Percentiles rank a stretch among this genome's conserved stretches.
phyloP scores from a whole-genome alignment of 441 rosid species.

The Capsella rubella region DNA sequence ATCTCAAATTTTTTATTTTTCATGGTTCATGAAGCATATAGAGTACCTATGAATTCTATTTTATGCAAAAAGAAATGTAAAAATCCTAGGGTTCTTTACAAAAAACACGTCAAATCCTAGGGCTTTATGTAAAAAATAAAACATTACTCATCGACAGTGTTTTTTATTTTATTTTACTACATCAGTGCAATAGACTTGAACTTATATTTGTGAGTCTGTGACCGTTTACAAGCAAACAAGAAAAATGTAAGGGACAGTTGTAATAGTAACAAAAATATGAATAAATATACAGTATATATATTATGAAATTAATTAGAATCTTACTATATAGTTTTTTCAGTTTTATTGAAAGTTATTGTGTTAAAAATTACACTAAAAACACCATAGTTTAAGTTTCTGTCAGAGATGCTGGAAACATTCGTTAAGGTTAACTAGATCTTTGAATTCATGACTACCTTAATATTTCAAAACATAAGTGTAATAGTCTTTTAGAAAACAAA shows the following conservation, averaged over 20 bases:
- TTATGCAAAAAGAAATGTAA: neutral
- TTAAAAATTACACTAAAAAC: too few species aligned
- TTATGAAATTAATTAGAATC: too few species aligned
- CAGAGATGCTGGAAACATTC: neutral
- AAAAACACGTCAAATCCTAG: neutral
- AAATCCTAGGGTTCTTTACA: neutral
- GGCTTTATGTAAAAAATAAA: neutral
- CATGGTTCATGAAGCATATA: conserved; percentile 7
- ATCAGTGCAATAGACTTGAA: neutral
- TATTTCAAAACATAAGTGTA: neutral
- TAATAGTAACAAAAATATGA: neutral
- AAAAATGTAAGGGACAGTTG: neutral
- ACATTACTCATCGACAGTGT: neutral
- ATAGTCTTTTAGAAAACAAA: too few species aligned
- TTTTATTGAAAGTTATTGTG: too few species aligned
- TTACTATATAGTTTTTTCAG: too few species aligned
- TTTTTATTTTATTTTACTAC: neutral
- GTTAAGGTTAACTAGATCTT: neutral
- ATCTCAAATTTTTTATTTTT: neutral
- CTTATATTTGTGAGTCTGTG: neutral
- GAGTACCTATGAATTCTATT: conserved; percentile 9
- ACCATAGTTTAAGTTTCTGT: too few species aligned
- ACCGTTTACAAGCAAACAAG: neutral
- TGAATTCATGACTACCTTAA: too few species aligned
- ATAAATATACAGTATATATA: neutral